Conservation (phyloP, 1,284 basidiomycete species). For the Hemileia vastatrix region DNA sequence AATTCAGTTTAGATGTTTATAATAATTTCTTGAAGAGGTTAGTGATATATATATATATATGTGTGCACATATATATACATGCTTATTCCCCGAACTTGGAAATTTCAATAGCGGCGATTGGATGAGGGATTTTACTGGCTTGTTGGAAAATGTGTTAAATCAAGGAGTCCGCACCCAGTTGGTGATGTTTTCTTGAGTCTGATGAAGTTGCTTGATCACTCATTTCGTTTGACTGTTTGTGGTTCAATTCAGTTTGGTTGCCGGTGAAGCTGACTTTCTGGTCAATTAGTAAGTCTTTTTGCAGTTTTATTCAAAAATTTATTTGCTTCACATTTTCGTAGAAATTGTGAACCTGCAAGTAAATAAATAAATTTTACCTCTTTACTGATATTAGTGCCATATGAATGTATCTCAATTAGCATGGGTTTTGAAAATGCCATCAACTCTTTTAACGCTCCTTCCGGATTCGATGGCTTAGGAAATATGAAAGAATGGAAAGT, state of each 20-base stretch:
- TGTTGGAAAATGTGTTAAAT: constrained; percentile 7
- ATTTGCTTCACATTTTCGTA: background rate
- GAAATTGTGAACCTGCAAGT: background rate
- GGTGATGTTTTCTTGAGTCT: too few relatives aligned
- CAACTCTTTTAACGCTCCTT: background rate
- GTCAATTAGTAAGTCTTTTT: constrained; percentile 19
- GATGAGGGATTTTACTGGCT: constrained; percentile 13
- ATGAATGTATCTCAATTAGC: background rate
- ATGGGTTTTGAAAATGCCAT: constrained; percentile 13
- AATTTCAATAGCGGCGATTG: constrained; percentile 15
- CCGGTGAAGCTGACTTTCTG: constrained; percentile 14
- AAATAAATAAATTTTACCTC: background rate
- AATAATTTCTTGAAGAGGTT: constrained; percentile 9
- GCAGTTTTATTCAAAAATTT: background rate
- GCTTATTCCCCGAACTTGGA: background rate
- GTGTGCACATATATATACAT: background rate
- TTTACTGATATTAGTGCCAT: background rate
- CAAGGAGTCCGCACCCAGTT: constrained; percentile 3
- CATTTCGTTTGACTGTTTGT: background rate
- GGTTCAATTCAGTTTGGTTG: constrained; percentile 1
- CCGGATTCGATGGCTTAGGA: background rate
- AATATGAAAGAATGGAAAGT: constrained; percentile 8
- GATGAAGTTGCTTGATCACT: background rate
- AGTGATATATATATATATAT: background rate
- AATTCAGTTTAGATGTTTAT: constrained; percentile 7